Base-by-base conservation (phyloP, 129 eudicot species). In the Tagetes erecta region DNA sequence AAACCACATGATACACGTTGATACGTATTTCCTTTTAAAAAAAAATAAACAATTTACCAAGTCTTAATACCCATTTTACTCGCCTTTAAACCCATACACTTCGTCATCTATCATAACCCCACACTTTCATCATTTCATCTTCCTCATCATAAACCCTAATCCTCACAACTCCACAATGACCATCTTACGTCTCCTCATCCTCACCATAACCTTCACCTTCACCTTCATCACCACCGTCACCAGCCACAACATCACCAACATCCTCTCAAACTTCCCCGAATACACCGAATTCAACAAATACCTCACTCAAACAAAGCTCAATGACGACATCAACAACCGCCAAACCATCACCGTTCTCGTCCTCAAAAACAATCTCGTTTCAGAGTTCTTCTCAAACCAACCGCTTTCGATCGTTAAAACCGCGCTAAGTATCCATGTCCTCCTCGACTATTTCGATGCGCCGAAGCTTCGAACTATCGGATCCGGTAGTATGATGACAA, bases 301-400 rank as follows among this genome's bases (percentile, higher is more conserved):
- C 42, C 94, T 91, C 59, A 55, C 85, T 40, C 70, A 76, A 62
- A 91, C 97, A 8, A 87, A 83, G 55, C 91, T 91, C 71, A 75
- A 76, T 71, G 97, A 87, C 74, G 91, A 91, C 30, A 87, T 91
- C 85, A 86, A 91, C 83, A 70, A 72, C 68, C 95, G 87, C 3
- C 47, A 45, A 39, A 83, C 97, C 14, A 47, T 88, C 77, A 91
- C 97, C 49, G 91, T 91, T 45, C 88, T 89, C 59, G 97, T 60
- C 9, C 41, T 91, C 4, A 71, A 64, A 80, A 86, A 91, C 83
- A 80, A 59, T 60, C 74, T 82, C 62, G 62, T 83, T 64, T 62
- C 88, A 0, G 27, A 86, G n/a, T 57, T 81, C 82, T 33, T 81
- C 30, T 74, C 72, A 1, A 81, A 84, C 36, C 76, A 83, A 37